Evolutionary conservation across 1,139 yeast genomes (phyloP), one percentile per base, ranked within the genome.

Genomic region (Suhomyces chickasaworum): DNA sequence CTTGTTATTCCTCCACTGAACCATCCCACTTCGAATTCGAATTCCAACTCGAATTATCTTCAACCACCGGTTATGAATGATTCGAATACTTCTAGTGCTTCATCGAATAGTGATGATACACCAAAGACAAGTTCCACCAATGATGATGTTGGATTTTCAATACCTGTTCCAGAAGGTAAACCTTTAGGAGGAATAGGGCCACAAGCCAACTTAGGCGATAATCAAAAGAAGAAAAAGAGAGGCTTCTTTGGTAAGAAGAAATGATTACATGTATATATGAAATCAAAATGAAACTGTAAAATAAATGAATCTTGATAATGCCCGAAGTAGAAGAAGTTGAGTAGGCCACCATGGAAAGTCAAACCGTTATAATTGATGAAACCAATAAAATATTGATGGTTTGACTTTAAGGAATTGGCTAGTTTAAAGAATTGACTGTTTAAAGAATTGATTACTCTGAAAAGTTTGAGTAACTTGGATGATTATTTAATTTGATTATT

Each of bases 131-230:
- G 53, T 29, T 45, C 49, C 30, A 54, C 51, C 40, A 43, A 34
- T 9, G 69, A 63, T 17, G 44, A 52, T 46, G 46, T 45, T 39
- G 53, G 49, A n/a, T 10, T 37, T 17, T 54, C 57, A 13, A 32
- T 54, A 15, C 55, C 56, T 2, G 57, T 53, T 10, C 58, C 58
- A 13, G 64, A 59, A 23, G 64, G 67, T 7, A 70, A 69, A 47
- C 78, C 78, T 4, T 60, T 71, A 42, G 78, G 77, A 4, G 63
- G 57, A 0, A 58, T 68, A n/a, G 53, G 63, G 4, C 50, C 52
- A 7, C 52, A 61, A 4, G 55, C 52, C 5, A 43, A 47, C 1
- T 44, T 49, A 1, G 49, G 50, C 1, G 58, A 50, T 2, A 56
- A 59, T 42, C 70, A 70, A 60, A 65, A 60, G 51, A 71, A 70